Conservation (phyloP, 768 basidiomycete species). For the Auriscalpium vulgare region DNA sequence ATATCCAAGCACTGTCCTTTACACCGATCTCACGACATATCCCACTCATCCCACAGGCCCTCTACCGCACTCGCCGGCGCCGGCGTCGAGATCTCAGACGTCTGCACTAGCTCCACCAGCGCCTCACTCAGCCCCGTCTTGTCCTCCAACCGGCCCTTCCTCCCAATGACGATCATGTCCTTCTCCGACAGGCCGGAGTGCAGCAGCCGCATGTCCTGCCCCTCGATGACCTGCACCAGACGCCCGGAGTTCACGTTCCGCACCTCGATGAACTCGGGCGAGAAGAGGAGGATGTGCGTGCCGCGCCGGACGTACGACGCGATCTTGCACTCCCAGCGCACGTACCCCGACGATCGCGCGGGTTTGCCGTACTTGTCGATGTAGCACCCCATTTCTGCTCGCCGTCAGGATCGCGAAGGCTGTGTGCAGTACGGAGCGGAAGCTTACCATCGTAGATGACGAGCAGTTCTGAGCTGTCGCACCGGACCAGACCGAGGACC, state of each 20-base stretch:
- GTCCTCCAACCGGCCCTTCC: conserved; percentile 54
- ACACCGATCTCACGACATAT: conserved; percentile 1
- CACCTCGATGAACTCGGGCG: conserved; percentile 67
- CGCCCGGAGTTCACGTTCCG: conserved; percentile 54
- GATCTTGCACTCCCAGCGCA: conserved; percentile 75
- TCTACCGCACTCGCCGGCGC: conserved; percentile 4
- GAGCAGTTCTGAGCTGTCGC: conserved; percentile 47
- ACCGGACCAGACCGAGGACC: conserved; percentile 60
- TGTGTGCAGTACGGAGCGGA: not conserved
- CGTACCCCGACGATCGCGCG: conserved; percentile 48
- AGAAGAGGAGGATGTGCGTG: conserved; percentile 64
- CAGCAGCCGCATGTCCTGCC: conserved; percentile 56
- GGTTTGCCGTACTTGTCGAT: conserved; percentile 65
- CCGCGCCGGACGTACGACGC: conserved; percentile 53
- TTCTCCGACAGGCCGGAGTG: conserved; percentile 36
- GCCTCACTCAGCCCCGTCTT: conserved; percentile 49
- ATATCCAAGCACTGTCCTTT: too few relatives aligned
- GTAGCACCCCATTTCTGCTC: conserved; percentile 65
- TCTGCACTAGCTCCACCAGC: conserved; percentile 64
- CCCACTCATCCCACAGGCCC: conserved; percentile 16
- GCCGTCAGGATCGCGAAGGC: not conserved
- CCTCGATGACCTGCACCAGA: conserved; percentile 82
- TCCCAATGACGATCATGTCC: conserved; percentile 52
- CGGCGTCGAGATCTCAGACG: conserved; percentile 38
- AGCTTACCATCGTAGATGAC: conserved; percentile 68